Percentiles rank a stretch among this genome's conserved stretches.
phyloP scores from a whole-genome alignment of 495 filamentous ascomycete genomes.

The Aspergillus bertholletiae region DNA sequence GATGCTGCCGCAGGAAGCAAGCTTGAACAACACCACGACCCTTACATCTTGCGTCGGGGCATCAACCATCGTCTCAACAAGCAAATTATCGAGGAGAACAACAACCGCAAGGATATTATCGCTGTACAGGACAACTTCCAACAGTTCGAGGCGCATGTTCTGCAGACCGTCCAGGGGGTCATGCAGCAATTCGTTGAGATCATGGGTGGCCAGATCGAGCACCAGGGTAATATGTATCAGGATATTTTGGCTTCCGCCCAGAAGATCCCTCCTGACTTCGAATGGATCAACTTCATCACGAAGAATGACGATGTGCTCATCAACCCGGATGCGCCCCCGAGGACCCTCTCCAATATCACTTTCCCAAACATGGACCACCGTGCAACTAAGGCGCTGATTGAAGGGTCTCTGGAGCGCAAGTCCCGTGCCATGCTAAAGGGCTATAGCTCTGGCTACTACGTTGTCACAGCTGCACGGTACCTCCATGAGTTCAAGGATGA shows the following conservation, averaged over 20 bases:
- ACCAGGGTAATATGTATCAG: slow-evolving; percentile 70
- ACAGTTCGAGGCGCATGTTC: slow-evolving; percentile 80
- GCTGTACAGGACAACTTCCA: slow-evolving; percentile 85
- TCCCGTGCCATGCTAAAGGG: slow-evolving; percentile 72
- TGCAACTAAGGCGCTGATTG: slow-evolving; percentile 76
- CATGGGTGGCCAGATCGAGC: slow-evolving; percentile 75
- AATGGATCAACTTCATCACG: slow-evolving; percentile 80
- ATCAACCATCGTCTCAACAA: slow-evolving; percentile 80
- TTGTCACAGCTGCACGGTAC: slow-evolving; percentile 79
- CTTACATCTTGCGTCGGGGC: slow-evolving; percentile 80
- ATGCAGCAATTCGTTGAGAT: slow-evolving; percentile 76
- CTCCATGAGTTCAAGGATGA: slow-evolving; percentile 95
- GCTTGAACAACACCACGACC: slow-evolving; percentile 67
- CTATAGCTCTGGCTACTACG: slow-evolving; percentile 81
- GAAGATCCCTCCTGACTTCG: slow-evolving; percentile 81
- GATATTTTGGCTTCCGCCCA: slow-evolving; percentile 79
- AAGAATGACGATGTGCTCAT: slow-evolving; percentile 71
- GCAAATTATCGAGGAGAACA: slow-evolving; percentile 93
- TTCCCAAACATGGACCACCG: slow-evolving; percentile 88
- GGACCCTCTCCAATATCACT: slow-evolving; percentile 63
- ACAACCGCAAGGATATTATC: slow-evolving; percentile 84
- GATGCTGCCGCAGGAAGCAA: slow-evolving; percentile 65
- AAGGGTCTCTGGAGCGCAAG: slow-evolving; percentile 85
- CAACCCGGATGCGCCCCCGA: slow-evolving; percentile 68
- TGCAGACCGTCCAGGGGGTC: slow-evolving; percentile 76